Conservation (phyloP, 768 basidiomycete genomes). For the Boletus rex-veris region DNA sequence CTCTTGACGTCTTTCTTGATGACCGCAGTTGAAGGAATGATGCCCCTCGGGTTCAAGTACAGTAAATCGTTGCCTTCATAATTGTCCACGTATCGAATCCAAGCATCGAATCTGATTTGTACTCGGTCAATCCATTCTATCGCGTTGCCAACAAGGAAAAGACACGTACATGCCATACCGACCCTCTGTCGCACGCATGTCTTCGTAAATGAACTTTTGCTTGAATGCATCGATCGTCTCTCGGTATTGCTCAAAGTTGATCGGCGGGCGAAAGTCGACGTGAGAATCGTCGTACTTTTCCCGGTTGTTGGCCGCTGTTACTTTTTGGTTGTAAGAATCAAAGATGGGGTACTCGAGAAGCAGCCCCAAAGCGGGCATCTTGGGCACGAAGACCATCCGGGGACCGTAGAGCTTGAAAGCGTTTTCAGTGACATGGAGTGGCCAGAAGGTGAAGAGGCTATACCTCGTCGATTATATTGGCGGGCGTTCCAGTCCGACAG, state of each 20-base stretch:
- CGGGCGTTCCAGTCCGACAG: slow-evolving; percentile 71
- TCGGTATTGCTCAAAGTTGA: slow-evolving; percentile 68
- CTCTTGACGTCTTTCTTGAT: slow-evolving; percentile 52
- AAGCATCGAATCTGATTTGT: slow-evolving; percentile 68
- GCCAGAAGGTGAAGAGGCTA: background rate
- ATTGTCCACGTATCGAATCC: slow-evolving; percentile 71
- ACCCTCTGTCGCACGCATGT: slow-evolving; percentile 84
- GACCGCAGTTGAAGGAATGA: slow-evolving; percentile 68
- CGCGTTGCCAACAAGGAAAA: background rate
- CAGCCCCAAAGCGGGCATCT: slow-evolving; percentile 93
- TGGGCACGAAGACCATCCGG: slow-evolving; percentile 78
- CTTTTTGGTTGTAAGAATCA: slow-evolving; percentile 66
- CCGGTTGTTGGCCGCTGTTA: slow-evolving; percentile 39
- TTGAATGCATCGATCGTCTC: slow-evolving; percentile 80
- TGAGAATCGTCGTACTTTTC: slow-evolving; percentile 48
- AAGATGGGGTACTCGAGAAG: slow-evolving; percentile 87
- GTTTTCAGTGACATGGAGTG: background rate
- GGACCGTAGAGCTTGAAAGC: slow-evolving; percentile 69
- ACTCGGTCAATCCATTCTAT: background rate
- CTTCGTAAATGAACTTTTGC: slow-evolving; percentile 77
- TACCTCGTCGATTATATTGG: slow-evolving; percentile 73
- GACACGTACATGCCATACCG: slow-evolving; percentile 65
- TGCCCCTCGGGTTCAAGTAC: slow-evolving; percentile 74
- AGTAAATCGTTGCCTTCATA: slow-evolving; percentile 76
- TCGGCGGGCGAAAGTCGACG: slow-evolving; percentile 62